Evolutionary conservation across 805 yeast species (phyloP), one percentile per base, ranked within the genome.

Genomic region (Ogataea trehalophila): DNA sequence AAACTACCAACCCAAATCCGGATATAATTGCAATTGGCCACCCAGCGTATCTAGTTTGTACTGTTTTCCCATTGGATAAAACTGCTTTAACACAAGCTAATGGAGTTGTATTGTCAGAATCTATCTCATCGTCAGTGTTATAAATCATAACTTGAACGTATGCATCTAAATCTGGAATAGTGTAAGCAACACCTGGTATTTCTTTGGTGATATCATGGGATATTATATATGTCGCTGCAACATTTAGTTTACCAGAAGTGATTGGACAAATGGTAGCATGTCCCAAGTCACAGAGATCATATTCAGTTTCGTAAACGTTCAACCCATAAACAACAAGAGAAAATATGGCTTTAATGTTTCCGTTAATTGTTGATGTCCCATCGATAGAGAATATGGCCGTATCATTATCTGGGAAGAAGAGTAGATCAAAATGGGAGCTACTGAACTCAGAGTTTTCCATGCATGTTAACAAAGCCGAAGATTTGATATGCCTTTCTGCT

Each of bases 21-120:
- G 97, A 80, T 39, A 94, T 77, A 20, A 89, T 91, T 4, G 97
- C 98, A 56, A 94, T 85, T 8, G 96, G 96, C 99, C 99, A 92
- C 5, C 95, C 79, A 4, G 94, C 96, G 56, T 85, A 90, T 58
- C 81, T 81, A 23, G 96, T 88, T 67, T 90, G 95, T 22, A 94
- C 99, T 1, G 98, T 91, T 61, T 87, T 90, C 48, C 94, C 96
- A 67, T 94, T 94, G 20, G 86, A 69, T 47, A 94, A 73, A 15
- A 80, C 74, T 0, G 97, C 97, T 62, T 86, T 88, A 14, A 94
- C 95, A 76, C 99, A 94, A 3, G 98, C 99, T 48, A 91, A 71
- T 4, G 83, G 76, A 8, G 68, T 65, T 18, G 57, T 44, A 4
- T 60, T 68, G 14, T 64, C 54, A 5, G 76, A 70, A 26, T 26